Conservation (phyloP, 2,329 filamentous ascomycete genomes). For the Colletotrichum somersetense region DNA sequence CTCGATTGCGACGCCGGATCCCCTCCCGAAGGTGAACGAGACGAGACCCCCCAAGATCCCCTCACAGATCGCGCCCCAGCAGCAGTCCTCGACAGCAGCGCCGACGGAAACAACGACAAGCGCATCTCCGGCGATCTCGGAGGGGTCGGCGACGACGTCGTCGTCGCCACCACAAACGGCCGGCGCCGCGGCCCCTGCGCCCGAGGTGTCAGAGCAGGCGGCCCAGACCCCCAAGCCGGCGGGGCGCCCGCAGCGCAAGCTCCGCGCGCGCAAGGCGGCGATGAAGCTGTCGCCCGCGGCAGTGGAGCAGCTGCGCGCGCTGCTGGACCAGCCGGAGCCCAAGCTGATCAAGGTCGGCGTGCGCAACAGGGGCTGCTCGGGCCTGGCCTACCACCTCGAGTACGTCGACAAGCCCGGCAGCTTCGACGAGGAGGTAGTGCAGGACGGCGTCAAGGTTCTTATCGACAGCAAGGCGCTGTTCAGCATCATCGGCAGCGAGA, state of each 20-base stretch:
- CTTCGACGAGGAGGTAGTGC: conserved; percentile 93
- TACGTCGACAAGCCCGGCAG: conserved; percentile 91
- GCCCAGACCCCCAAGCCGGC: conserved; percentile 53
- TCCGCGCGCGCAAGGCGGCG: conserved; percentile 85
- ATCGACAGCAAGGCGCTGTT: conserved; percentile 98
- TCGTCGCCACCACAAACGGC: conserved; percentile 7
- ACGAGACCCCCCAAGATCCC: conserved; percentile 59
- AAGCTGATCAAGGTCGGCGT: conserved; percentile 96
- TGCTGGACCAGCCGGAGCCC: conserved; percentile 87
- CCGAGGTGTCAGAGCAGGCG: conserved; percentile 33
- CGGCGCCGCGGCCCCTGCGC: neutral
- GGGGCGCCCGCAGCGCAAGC: conserved; percentile 64
- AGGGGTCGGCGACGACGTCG: neutral
- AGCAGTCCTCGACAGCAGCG: conserved; percentile 33
- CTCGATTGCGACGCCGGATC: conserved; percentile 60
- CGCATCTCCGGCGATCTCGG: conserved; percentile 32
- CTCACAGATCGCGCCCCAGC: conserved; percentile 37
- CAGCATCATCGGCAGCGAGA: conserved; percentile 98
- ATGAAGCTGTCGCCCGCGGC: conserved; percentile 87
- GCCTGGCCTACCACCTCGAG: conserved; percentile 91
- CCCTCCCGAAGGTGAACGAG: conserved; percentile 65
- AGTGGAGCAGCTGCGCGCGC: conserved; percentile 79
- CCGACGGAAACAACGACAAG: conserved; percentile 37
- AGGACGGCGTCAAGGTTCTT: conserved; percentile 94
- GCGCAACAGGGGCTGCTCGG: conserved; percentile 93